These are phyloP conservation scores for Cetraspora pellucida DNA, from an alignment of 192 early-diverging fungal genomes.

Conservation along the genomic window DNA sequence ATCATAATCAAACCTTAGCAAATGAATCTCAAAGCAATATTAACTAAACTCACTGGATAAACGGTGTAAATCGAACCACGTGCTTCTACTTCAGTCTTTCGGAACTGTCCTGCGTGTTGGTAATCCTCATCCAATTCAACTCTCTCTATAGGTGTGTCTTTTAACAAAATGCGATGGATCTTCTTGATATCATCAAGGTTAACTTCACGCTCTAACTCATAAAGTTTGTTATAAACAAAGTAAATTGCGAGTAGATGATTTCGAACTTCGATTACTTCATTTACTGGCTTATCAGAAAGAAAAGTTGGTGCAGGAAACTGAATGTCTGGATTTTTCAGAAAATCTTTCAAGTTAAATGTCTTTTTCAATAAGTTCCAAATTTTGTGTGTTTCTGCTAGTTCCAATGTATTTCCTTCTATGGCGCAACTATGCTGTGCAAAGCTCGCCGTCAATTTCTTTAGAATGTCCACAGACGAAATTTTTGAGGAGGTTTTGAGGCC, in stretches of 20 bases:
- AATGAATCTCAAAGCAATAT: neutral
- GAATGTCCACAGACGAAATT: conserved; percentile 10
- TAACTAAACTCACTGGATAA: conserved; percentile 26
- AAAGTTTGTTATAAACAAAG: neutral
- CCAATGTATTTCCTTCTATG: conserved; percentile 9
- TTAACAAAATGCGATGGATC: conserved; percentile 20
- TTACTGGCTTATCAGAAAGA: conserved; percentile 10
- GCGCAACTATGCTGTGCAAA: conserved; percentile 29
- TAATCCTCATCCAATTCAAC: neutral
- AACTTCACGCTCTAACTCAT: neutral
- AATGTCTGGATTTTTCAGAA: conserved; percentile 5
- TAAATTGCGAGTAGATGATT: conserved; percentile 30
- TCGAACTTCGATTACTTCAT: conserved; percentile 20
- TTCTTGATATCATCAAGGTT: conserved; percentile 19
- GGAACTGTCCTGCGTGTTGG: neutral
- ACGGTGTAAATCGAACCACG: neutral
- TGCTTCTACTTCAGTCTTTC: neutral
- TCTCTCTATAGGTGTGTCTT: conserved; percentile 11
- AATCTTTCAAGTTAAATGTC: conserved; percentile 1
- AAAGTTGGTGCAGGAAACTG: neutral
- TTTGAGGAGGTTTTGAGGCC: neutral
- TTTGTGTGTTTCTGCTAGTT: neutral
- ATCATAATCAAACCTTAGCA: conserved; percentile 1
- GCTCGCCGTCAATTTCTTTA: neutral
- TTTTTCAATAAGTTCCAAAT: conserved; percentile 8